Conservation (phyloP, 495 filamentous ascomycete genomes). For the Emericellopsis terricola region DNA sequence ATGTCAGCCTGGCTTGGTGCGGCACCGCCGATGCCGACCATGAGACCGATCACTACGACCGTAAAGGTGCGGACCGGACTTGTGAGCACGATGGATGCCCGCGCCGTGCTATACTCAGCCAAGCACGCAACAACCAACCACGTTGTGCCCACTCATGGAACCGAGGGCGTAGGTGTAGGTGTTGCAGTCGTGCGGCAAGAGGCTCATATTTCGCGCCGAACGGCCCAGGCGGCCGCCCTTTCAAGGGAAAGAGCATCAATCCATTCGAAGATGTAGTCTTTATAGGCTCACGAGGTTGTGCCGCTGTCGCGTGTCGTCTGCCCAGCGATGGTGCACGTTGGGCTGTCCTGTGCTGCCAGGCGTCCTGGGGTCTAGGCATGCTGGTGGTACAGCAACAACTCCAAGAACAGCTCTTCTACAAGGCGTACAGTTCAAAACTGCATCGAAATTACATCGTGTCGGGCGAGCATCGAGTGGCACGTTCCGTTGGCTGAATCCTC, state of each 20-base stretch:
- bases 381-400: too few species aligned
- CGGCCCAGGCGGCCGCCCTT: slow-evolving; percentile 18
- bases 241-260: slow-evolving; percentile 25
- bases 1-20: neutral
- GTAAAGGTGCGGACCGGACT: neutral
- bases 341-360: too few species aligned
- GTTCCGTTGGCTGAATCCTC: too few species aligned
- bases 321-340: too few species aligned
- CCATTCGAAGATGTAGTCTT: slow-evolving; percentile 27
- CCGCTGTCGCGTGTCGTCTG: too few species aligned
- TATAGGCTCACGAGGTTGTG: too few species aligned
- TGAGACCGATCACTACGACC: neutral
- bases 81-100: neutral
- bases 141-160: slow-evolving; percentile 12
- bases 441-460: too few species aligned
- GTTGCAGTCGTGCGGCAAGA: neutral
- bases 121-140: slow-evolving; percentile 18
- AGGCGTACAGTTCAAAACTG: too few species aligned
- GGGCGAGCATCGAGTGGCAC: too few species aligned
- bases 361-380: too few species aligned
- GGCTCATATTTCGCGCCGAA: slow-evolving; percentile 18
- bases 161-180: slow-evolving; percentile 15
- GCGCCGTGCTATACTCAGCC: slow-evolving; percentile 1
- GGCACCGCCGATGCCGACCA: neutral
- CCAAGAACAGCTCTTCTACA: too few species aligned